Percentiles rank a stretch among this genome's conserved stretches.
These are phyloP conservation scores for Monosporascus sp. DNA, from an alignment of 2,329 filamentous ascomycete genomes.

Conservation along the genomic window DNA sequence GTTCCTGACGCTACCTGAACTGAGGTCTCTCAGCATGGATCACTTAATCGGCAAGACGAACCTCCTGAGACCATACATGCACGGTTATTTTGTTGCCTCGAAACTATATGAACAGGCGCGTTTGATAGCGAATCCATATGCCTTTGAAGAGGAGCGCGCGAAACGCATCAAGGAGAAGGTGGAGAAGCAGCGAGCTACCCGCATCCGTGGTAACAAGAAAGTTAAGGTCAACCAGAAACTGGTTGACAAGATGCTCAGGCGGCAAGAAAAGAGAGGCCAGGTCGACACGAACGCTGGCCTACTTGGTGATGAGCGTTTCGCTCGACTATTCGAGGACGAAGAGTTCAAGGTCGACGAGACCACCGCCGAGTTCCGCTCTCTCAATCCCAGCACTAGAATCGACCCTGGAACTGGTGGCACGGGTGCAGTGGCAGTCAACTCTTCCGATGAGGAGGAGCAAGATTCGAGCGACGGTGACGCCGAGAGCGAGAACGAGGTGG, in stretches of 20 bases:
- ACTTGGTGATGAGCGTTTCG: constrained; percentile 82
- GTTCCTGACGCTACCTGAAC: constrained; percentile 84
- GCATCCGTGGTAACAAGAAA: constrained; percentile 93
- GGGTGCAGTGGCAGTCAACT: constrained; percentile 29
- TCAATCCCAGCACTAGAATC: constrained; percentile 80
- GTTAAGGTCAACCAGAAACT: constrained; percentile 90
- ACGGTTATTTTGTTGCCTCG: constrained; percentile 95
- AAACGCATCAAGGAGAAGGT: constrained; percentile 94
- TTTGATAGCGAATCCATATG: constrained; percentile 87
- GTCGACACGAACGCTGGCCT: constrained; percentile 59
- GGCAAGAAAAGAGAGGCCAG: constrained; percentile 54
- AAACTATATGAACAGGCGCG: constrained; percentile 93
- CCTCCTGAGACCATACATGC: constrained; percentile 92
- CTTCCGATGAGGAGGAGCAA: constrained; percentile 43
- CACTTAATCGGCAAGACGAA: constrained; percentile 89
- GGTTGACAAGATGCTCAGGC: constrained; percentile 68
- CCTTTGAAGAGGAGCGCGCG: constrained; percentile 86
- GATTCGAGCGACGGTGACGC: constrained; percentile 26
- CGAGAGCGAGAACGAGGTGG: constrained; percentile 33
- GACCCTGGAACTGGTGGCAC: constrained; percentile 25
- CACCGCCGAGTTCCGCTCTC: constrained; percentile 76
- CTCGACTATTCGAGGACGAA: constrained; percentile 82
- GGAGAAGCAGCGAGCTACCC: constrained; percentile 90
- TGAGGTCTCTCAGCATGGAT: constrained; percentile 78
- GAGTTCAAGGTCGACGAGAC: constrained; percentile 90